phyloP scores from a whole-genome alignment of 805 yeast genomes.

The Hagleromyces aurorensis region DNA sequence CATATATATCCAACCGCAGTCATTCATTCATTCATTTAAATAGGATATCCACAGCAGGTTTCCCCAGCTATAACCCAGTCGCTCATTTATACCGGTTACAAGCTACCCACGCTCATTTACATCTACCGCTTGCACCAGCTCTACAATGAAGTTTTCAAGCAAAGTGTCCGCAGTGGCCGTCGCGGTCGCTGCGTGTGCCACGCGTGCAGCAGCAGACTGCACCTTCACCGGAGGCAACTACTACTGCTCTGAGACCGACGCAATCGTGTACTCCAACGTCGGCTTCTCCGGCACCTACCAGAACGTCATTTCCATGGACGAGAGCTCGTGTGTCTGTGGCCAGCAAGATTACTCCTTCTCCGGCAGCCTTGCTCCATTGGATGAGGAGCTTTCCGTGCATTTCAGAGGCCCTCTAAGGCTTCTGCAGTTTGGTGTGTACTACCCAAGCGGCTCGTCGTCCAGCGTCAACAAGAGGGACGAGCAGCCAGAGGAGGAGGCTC shows the following conservation, averaged over 20 bases:
- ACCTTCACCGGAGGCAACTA: conserved; percentile 60
- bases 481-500: conserved; percentile 32
- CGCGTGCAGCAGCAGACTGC: conserved; percentile 35
- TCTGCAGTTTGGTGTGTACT: conserved; percentile 76
- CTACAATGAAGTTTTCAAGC: conserved; percentile 15
- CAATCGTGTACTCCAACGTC: conserved; percentile 58
- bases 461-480: conserved; percentile 39
- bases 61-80: too few species aligned
- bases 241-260: conserved; percentile 68
- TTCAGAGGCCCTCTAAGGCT: conserved; percentile 68
- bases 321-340: conserved; percentile 61
- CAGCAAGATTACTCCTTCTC: conserved; percentile 46
- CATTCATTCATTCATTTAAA: conserved; percentile 3
- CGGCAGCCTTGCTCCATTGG: conserved; percentile 59
- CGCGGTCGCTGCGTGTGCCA: conserved; percentile 18
- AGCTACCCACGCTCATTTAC: conserved; percentile 3
- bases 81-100: conserved; percentile 1
- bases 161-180: conserved; percentile 24
- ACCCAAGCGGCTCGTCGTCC: conserved; percentile 44
- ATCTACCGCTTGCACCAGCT: conserved; percentile 1
- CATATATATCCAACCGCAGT: too few species aligned
- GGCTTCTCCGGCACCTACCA: conserved; percentile 82
- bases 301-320: conserved; percentile 76
- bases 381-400: conserved; percentile 67
- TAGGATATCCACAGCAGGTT: too few species aligned